phyloP scores from a whole-genome alignment of 768 basidiomycete genomes.

The Hygrophorus russula region DNA sequence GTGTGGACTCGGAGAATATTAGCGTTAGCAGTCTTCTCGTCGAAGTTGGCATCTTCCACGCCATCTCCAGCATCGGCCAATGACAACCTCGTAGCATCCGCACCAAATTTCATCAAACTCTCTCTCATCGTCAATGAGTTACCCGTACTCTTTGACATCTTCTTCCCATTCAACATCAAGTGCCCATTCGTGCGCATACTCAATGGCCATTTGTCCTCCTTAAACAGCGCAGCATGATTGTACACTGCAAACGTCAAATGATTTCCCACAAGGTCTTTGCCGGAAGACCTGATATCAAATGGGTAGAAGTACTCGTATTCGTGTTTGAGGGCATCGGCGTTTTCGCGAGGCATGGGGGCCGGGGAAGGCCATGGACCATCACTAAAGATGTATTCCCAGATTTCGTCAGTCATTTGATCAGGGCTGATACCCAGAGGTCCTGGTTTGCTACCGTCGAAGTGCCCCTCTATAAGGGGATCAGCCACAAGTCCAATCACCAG shows the following conservation, averaged over 20 bases:
- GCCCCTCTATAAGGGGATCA: slow-evolving; percentile 33
- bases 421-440: slow-evolving; percentile 80
- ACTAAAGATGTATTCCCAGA: slow-evolving; percentile 92
- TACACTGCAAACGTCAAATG: slow-evolving; percentile 92
- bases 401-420: slow-evolving; percentile 93
- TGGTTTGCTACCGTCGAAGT: slow-evolving; percentile 65
- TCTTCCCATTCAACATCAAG: slow-evolving; percentile 93
- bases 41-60: slow-evolving; percentile 97
- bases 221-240: slow-evolving; percentile 92
- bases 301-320: slow-evolving; percentile 98
- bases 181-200: slow-evolving; percentile 96
- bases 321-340: slow-evolving; percentile 76
- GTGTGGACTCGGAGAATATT: slow-evolving; percentile 92
- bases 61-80: slow-evolving; percentile 97
- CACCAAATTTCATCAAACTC: slow-evolving; percentile 89
- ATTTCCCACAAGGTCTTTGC: slow-evolving; percentile 94
- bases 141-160: slow-evolving; percentile 97
- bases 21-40: slow-evolving; percentile 96
- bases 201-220: slow-evolving; percentile 79
- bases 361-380: slow-evolving; percentile 63
- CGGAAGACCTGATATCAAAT: slow-evolving; percentile 95
- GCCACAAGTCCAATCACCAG: neutral
- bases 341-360: slow-evolving; percentile 59
- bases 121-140: slow-evolving; percentile 89
- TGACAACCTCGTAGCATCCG: slow-evolving; percentile 84